Base-by-base conservation (phyloP, 2,329 filamentous ascomycete genomes). In the Ceratocystis eucalypticola region DNA sequence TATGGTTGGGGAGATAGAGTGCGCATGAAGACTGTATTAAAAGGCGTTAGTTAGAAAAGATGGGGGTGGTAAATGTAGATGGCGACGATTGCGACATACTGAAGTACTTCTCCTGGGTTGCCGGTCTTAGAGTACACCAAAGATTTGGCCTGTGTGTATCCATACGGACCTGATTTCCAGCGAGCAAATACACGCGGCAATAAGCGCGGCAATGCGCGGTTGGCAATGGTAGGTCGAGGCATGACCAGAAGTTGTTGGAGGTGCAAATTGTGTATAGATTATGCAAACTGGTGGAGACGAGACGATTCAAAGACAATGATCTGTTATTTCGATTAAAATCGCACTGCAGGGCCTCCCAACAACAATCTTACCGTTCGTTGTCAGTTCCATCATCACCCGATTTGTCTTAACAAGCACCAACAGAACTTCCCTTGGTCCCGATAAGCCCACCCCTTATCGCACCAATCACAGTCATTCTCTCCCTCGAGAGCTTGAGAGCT, bases 61-160 rank as follows among this genome's bases (percentile, higher is more conserved):
- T 8, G 10, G 33, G 10, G 33, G 10, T 12, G 10, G 33, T 3
- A 37, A 4, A 12, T 37, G 33, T 37, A 37, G 33, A 37, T 12
- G 10, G 10, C 33, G 2, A 37, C 33, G 33, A 37, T 37, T 37
- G 20, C 8, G 15, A 70, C 78, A 61, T 74, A 86, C 84, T 77
- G 81, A 41, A 88, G 74, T 1, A 91, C 88, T 70, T 90, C 84
- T 53, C 80, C 79, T 0, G 89, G 89, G 74, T 92, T 88, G 73
- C 90, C 89, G 73, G 87, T 84, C 69, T 87, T 80, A 50, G 84
- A 83, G 75, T 89, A 91, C 61, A 89, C 84, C 70, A 94, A 84
- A n/a, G 87, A 84, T 78, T 91, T 92, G 70, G 89, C 87, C 76
- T 93, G 89, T 53, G 88, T 89, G 77, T 94, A 94, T 72, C 89